Conservation (phyloP, 108 stramenopile genomes). For the Seminavis robusta region DNA sequence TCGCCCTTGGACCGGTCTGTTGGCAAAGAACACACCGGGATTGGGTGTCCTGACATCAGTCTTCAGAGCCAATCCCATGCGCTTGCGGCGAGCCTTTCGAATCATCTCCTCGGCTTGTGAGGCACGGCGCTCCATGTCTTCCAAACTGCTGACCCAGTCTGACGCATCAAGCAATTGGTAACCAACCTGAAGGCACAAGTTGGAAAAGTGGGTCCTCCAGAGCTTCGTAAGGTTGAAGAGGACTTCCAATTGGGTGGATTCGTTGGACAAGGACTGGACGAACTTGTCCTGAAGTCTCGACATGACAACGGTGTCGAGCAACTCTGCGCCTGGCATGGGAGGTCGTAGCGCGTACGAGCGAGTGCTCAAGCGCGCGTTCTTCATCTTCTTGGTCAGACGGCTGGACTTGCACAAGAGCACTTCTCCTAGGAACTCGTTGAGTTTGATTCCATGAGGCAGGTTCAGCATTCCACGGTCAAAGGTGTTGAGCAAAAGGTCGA, state of each 20-base stretch:
- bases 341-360: conserved; percentile 42
- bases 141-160: conserved; percentile 64
- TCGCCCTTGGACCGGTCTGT: conserved; percentile 5
- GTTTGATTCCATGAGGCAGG: conserved; percentile 70
- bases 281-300: conserved; percentile 60
- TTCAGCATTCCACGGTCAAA: conserved; percentile 68
- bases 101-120: conserved; percentile 37
- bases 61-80: conserved; percentile 55
- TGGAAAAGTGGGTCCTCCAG: conserved; percentile 77
- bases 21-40: conserved; percentile 34
- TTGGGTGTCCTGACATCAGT: conserved; percentile 23
- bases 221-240: conserved; percentile 60
- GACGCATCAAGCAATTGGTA: conserved; percentile 47
- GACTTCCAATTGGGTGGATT: conserved; percentile 51
- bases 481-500: conserved; percentile 51
- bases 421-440: conserved; percentile 78
- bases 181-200: conserved; percentile 71
- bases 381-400: conserved; percentile 84
- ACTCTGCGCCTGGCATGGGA: neutral
- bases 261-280: conserved; percentile 55
- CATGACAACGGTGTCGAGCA: conserved; percentile 19
- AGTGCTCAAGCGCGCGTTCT: conserved; percentile 70
- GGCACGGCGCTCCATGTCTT: conserved; percentile 50
- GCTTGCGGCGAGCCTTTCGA: conserved; percentile 50
- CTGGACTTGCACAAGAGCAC: conserved; percentile 66